Evolutionary conservation across 768 basidiomycete species (phyloP).

Genomic region (Xerocomellus chrysenteron): DNA sequence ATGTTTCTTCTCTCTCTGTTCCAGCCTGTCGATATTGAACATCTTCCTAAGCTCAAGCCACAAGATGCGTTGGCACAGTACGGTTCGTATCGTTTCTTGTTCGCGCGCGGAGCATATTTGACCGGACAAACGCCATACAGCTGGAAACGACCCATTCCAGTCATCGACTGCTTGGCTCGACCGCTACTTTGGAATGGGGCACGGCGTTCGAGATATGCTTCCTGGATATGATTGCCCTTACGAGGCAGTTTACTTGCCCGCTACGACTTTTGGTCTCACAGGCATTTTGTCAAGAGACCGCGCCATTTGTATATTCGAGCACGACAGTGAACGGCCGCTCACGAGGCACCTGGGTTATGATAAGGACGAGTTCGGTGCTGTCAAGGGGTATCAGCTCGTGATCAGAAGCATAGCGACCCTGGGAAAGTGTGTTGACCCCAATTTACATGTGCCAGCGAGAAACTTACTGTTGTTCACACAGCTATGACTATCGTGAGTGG

Average conservation of each 20-base stretch:
- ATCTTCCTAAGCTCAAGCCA: slow-evolving; percentile 43
- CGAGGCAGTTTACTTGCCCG: slow-evolving; percentile 59
- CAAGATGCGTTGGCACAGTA: slow-evolving; percentile 67
- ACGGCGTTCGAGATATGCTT: slow-evolving; percentile 56
- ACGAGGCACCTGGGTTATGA: slow-evolving; percentile 55
- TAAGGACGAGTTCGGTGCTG: slow-evolving; percentile 57
- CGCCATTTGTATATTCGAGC: slow-evolving; percentile 66
- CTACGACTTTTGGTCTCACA: slow-evolving; percentile 46
- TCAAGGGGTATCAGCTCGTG: slow-evolving; percentile 58
- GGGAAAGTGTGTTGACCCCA: slow-evolving; percentile 50
- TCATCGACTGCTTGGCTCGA: slow-evolving; percentile 62
- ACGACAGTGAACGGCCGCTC: slow-evolving; percentile 56
- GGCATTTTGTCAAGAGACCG: slow-evolving; percentile 48
- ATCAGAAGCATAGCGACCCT: slow-evolving; percentile 59
- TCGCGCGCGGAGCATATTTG: not conserved
- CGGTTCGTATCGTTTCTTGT: slow-evolving; percentile 30
- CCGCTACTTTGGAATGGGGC: slow-evolving; percentile 63
- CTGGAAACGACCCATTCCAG: slow-evolving; percentile 63
- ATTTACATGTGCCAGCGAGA: not conserved
- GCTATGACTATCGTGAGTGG: slow-evolving; percentile 54
- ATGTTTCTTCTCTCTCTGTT: not conserved
- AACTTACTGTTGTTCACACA: slow-evolving; percentile 20
- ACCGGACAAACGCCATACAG: slow-evolving; percentile 26
- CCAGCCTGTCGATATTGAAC: not conserved
- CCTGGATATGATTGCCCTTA: slow-evolving; percentile 66